Conservation (phyloP, 2,329 filamentous ascomycete species). For the Fusarium hostae region DNA sequence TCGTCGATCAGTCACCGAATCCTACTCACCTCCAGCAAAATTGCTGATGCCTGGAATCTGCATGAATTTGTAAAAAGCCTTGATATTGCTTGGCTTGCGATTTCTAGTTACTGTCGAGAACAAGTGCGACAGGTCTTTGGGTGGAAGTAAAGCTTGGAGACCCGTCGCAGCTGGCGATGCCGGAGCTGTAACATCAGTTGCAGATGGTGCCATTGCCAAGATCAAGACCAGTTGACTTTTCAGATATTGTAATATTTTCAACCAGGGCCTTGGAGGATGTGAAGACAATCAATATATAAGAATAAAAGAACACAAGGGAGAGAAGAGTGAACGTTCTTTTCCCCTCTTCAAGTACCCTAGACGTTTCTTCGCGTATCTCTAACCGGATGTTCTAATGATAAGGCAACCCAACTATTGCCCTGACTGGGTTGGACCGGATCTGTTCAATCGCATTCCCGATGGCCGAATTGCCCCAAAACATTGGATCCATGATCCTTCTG, state of each 20-base stretch:
- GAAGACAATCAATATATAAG: background rate
- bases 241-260: background rate
- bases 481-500: slow-evolving; percentile 11
- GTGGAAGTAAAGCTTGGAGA: slow-evolving; percentile 49
- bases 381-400: slow-evolving; percentile 10
- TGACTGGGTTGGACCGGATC: slow-evolving; percentile 6
- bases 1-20: background rate
- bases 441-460: slow-evolving; percentile 30
- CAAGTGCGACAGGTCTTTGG: slow-evolving; percentile 82
- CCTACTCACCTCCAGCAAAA: slow-evolving; percentile 66
- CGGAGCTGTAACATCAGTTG: slow-evolving; percentile 22
- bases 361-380: slow-evolving; percentile 7
- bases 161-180: slow-evolving; percentile 14
- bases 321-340: slow-evolving; percentile 3
- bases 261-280: background rate
- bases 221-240: background rate
- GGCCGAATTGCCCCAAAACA: slow-evolving; percentile 28
- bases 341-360: slow-evolving; percentile 31
- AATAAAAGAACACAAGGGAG: slow-evolving; percentile 9
- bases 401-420: slow-evolving; percentile 9
- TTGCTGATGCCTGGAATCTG: slow-evolving; percentile 70
- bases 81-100: slow-evolving; percentile 74
- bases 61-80: slow-evolving; percentile 89
- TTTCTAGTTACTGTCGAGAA: slow-evolving; percentile 76
- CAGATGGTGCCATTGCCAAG: slow-evolving; percentile 35